phyloP scores from a whole-genome alignment of 495 filamentous ascomycete species.

The Haplographium delicatum region DNA sequence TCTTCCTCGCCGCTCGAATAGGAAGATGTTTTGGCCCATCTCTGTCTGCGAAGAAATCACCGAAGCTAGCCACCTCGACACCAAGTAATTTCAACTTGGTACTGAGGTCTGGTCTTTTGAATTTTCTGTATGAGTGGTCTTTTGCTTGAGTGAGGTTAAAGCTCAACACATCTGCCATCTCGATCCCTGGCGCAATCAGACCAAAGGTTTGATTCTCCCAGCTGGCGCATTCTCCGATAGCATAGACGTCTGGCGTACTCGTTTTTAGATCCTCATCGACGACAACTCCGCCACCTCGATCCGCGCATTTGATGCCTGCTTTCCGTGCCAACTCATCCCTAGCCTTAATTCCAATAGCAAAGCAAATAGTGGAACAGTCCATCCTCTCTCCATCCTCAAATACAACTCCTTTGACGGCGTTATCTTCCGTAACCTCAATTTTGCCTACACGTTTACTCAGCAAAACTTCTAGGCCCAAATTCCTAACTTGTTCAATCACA shows the following conservation, averaged over 20 bases:
- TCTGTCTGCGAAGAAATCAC: slow-evolving; percentile 88
- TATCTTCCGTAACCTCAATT: slow-evolving; percentile 63
- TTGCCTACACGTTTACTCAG: slow-evolving; percentile 70
- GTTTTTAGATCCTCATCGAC: slow-evolving; percentile 68
- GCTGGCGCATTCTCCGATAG: slow-evolving; percentile 91
- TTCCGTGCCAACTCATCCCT: slow-evolving; percentile 73
- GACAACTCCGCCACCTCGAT: slow-evolving; percentile 66
- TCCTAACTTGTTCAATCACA: slow-evolving; percentile 77
- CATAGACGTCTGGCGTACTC: slow-evolving; percentile 70
- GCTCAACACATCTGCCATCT: slow-evolving; percentile 95
- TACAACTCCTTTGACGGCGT: slow-evolving; percentile 65
- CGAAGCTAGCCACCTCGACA: slow-evolving; percentile 92
- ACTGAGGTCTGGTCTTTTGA: slow-evolving; percentile 84
- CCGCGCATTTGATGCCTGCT: slow-evolving; percentile 68
- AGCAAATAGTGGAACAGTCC: slow-evolving; percentile 81
- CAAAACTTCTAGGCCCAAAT: slow-evolving; percentile 79
- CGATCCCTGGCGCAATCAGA: slow-evolving; percentile 87
- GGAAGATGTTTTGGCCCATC: slow-evolving; percentile 46
- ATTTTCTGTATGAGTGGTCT: slow-evolving; percentile 60
- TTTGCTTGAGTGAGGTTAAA: slow-evolving; percentile 89
- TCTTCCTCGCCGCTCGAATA: slow-evolving; percentile 23
- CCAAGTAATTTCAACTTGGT: slow-evolving; percentile 92
- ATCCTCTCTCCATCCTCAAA: slow-evolving; percentile 86
- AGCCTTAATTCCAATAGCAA: slow-evolving; percentile 85
- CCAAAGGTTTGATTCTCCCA: slow-evolving; percentile 94